phyloP scores from a whole-genome alignment of 345 rosid genomes.

The Viola odorata region DNA sequence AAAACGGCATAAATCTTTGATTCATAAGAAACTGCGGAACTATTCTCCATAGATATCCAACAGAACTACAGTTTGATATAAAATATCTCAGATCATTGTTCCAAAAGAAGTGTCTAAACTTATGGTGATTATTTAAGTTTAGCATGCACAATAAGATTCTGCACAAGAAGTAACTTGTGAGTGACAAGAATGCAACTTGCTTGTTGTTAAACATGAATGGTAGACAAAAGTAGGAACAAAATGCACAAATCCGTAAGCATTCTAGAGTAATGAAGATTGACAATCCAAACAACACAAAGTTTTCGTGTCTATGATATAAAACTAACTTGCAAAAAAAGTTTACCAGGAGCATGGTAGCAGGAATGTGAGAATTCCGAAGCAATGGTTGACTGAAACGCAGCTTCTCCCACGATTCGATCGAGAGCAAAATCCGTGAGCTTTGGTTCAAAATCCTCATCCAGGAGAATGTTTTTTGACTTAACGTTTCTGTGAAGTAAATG shows the following conservation, averaged over 20 bases:
- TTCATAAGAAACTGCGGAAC: no score
- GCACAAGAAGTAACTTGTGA: no score
- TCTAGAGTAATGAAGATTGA: not conserved
- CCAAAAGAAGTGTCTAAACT: no score
- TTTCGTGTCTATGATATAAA: not conserved
- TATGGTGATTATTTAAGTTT: no score
- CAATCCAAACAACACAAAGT: not conserved
- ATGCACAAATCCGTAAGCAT: not conserved
- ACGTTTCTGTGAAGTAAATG: conserved; percentile 75
- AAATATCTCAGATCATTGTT: no score
- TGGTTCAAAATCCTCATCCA: conserved; percentile 64
- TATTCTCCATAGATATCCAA: no score
- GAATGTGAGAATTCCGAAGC: conserved; percentile 47
- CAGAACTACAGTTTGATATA: no score
- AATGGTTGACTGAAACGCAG: conserved; percentile 60
- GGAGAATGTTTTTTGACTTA: conserved; percentile 68
- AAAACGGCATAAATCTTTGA: conserved; percentile 1
- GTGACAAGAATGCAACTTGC: no score
- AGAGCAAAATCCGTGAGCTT: conserved; percentile 80
- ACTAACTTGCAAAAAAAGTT: not conserved
- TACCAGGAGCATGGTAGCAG: conserved; percentile 85
- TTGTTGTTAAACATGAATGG: no score
- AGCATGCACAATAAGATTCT: no score
- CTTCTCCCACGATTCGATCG: conserved; percentile 69
- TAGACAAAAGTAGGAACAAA: no score